Evolutionary conservation across 345 rosid genomes (phyloP).

Genomic region (Eutrema yunnanense): DNA sequence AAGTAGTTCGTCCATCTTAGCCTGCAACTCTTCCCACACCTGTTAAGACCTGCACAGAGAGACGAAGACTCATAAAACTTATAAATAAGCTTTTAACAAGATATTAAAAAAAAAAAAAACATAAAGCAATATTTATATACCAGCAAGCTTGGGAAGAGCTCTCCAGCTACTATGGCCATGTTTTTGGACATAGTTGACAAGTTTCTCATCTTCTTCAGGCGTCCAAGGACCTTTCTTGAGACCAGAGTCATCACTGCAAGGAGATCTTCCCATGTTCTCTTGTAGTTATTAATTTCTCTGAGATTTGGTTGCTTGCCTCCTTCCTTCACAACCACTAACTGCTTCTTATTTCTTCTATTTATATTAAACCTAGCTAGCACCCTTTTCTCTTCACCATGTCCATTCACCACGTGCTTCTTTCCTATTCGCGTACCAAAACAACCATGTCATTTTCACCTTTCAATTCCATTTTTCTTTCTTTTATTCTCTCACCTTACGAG

Average conservation of each 20-base stretch:
- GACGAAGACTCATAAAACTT: neutral
- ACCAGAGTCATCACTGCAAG: constrained; percentile 56
- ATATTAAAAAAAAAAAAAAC: neutral
- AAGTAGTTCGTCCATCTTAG: constrained; percentile 84
- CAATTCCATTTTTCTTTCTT: constrained; percentile 18
- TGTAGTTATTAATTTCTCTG: neutral
- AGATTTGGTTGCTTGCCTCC: constrained; percentile 44
- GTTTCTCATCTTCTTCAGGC: constrained; percentile 76
- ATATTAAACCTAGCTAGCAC: constrained; percentile 40
- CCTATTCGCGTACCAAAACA: constrained; percentile 29
- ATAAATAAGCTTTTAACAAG: neutral
- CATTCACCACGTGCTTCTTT: constrained; percentile 26
- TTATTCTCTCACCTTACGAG: constrained; percentile 15
- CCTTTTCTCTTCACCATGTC: constrained; percentile 16
- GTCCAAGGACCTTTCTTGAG: constrained; percentile 94
- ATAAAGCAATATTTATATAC: constrained; percentile 14
- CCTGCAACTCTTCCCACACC: constrained; percentile 87
- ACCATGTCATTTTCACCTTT: constrained; percentile 33
- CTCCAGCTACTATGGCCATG: constrained; percentile 95
- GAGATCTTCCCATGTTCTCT: constrained; percentile 56
- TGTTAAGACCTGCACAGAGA: constrained; percentile 48
- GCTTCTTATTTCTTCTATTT: constrained; percentile 43
- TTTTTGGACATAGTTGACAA: constrained; percentile 49
- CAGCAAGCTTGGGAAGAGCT: constrained; percentile 84
- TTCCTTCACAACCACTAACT: constrained; percentile 48